Percentiles rank a stretch among this genome's conserved stretches.
Evolutionary conservation across 805 yeast genomes (phyloP).

Genomic region (Maudiozyma turicensis): DNA sequence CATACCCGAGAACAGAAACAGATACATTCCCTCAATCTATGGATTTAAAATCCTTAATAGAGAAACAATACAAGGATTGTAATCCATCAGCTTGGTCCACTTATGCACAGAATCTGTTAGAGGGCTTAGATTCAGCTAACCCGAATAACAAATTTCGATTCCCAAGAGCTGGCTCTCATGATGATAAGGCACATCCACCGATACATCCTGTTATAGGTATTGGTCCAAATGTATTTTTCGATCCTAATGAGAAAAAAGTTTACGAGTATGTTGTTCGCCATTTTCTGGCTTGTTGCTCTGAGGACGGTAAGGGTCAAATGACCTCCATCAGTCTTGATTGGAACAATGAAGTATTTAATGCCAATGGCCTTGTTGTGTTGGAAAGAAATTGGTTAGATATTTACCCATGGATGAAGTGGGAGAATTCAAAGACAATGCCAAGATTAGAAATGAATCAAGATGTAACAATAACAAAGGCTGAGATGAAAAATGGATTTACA

Average conservation of each 20-base stretch:
- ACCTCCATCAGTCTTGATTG: conserved; percentile 59
- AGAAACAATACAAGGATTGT: conserved; percentile 39
- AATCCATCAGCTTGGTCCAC: conserved; percentile 75
- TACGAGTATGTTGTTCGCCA: conserved; percentile 82
- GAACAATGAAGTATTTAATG: conserved; percentile 65
- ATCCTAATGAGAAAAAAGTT: conserved; percentile 47
- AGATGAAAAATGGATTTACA: conserved; percentile 65
- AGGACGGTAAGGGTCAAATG: conserved; percentile 73
- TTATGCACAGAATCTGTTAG: conserved; percentile 43
- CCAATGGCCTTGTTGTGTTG: conserved; percentile 65
- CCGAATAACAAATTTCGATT: conserved; percentile 39
- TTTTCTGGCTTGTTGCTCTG: conserved; percentile 85
- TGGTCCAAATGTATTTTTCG: conserved; percentile 19
- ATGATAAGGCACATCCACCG: conserved; percentile 97
- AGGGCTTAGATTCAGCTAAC: conserved; percentile 17
- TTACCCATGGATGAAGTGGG: conserved; percentile 75
- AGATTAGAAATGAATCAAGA: conserved; percentile 46
- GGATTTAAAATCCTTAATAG: conserved; percentile 55
- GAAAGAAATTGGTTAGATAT: conserved; percentile 74
- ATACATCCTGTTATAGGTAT: conserved; percentile 66
- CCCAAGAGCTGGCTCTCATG: conserved; percentile 76
- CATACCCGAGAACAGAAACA: conserved; percentile 97
- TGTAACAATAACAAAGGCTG: conserved; percentile 46
- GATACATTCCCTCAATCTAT: conserved; percentile 71
- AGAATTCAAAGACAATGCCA: conserved; percentile 55